Evolutionary conservation across 2,329 filamentous ascomycete species (phyloP), one percentile per base, ranked within the genome.

Genomic region (Aspergillus eucalypticola): DNA sequence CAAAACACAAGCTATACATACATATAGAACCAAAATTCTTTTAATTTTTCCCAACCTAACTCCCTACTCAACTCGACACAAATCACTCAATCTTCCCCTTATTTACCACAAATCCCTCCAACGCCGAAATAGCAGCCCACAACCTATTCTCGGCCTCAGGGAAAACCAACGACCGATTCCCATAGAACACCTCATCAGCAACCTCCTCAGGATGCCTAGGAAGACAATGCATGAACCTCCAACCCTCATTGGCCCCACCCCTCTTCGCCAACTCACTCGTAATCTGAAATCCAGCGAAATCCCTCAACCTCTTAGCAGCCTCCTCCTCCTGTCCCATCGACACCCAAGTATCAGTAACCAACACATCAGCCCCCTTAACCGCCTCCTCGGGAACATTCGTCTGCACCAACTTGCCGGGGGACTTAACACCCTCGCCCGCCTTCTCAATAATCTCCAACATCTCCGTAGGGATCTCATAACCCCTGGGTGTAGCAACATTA

Each of bases 141-240:
- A 99, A 76, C 66, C 95, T 87, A 74, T 99, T 99, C 80, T 98
- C 93, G 0, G 92, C 95, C 78, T 99, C 95, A 2, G 86, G 87
- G 79, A 97, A 99, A 3, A 98, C 95, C 25, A 99, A 81, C 41
- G 91, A 96, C 70, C 89, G 85, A 0, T 86, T 83, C 51, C 91
- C 88, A 77, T 98, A 97, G 73, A 99, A 98, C 1, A 99, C 93
- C 72, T 95, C 92, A 71, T 99, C 94, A 60, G 85, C 87, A 35
- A 99, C 95, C 79, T 99, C 95, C 76, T 99, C 94, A 0, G 86
- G 86, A 73, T 99, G 93, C 64, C 95, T 86, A 13, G 95, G 95
- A 60, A 99, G 79, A 75, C 95, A 99, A 81, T 99, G 95, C 95
- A 99, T 97, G 76, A 99, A 99, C 77, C 91, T 92, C 95, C 95